Evolutionary conservation across 75 land plant genomes (phyloP), one percentile per base, ranked within the genome.

Genomic region (Sequoiadendron giganteum): DNA sequence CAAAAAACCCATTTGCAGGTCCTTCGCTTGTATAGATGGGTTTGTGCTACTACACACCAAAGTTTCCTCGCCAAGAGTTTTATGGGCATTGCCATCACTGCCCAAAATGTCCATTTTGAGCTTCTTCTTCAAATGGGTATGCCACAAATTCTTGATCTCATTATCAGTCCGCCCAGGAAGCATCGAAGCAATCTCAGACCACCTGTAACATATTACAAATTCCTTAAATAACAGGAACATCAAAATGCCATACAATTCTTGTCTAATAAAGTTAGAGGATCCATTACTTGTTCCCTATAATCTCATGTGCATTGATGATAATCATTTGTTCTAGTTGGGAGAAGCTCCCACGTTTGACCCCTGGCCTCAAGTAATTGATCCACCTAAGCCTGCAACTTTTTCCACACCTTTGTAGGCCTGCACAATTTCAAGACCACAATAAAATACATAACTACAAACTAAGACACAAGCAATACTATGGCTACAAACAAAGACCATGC

Each of bases 351-450:
- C n/a, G 40, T 77, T 84, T 87, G 0, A 87, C 38, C 42, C 84
- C 88, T 15, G 88, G 88, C 21, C 88, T 25, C 87, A 87, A 21
- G 84, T 43, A 30, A 52, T 85, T 85, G 25, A 45, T 85, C 86
- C 86, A 85, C 11, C 86, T 28, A 0, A 85, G 55, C 55, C 88
- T 43, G 87, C 88, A 87, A 86, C 88, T 87, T 54, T 87, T 87
- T 25, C 88, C 88, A 49, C 88, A 87, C 18, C 88, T 38, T 82
- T 87, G 34, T n/a, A 87, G 88, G 21, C 88, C 88, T 87, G 87
- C 1, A 87, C 21, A 72, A 72, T 72, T 7, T 10, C 9, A 72
- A 72, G 34, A 72, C 13, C 76, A 30, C 76, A 10, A 10, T 28
- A 9, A 30, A 30, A 72, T 72, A n/a, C 11, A 52, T 52, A 1